These are phyloP conservation scores for Monosporascus sp. DNA, from an alignment of 2,329 filamentous ascomycete genomes.

Conservation along the genomic window DNA sequence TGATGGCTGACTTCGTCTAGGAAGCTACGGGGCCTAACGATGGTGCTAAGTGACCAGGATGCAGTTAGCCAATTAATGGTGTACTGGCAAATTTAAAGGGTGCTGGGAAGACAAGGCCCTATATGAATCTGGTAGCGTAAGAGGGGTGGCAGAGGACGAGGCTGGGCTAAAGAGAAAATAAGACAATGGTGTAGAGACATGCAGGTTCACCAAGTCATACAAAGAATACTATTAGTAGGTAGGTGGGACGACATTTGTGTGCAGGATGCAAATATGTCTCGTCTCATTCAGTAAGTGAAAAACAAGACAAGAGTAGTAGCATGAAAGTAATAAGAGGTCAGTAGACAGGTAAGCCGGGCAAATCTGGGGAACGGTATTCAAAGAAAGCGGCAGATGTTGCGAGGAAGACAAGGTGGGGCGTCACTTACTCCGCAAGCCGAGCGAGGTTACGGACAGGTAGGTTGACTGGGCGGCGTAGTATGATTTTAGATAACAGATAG, in stretches of 20 bases:
- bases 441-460: background rate
- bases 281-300: background rate
- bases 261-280: background rate
- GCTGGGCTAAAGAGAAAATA: background rate
- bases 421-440: constrained; percentile 13
- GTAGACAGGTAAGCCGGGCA: background rate
- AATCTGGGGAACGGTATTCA: background rate
- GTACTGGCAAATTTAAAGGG: background rate
- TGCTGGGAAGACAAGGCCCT: background rate
- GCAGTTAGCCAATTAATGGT: background rate
- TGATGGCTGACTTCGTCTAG: background rate
- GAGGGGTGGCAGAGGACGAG: background rate
- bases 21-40: background rate
- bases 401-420: constrained; percentile 2
- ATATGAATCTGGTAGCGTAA: background rate
- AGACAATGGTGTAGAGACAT: background rate
- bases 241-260: background rate
- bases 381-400: background rate
- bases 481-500: background rate
- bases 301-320: background rate
- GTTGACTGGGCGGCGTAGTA: background rate
- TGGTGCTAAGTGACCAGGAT: too few relatives aligned
- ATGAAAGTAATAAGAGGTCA: background rate
- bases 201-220: background rate
- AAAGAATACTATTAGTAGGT: background rate